Base-by-base conservation (phyloP, 169 alveolate species). In the Eimeria nieschulzi region DNA sequence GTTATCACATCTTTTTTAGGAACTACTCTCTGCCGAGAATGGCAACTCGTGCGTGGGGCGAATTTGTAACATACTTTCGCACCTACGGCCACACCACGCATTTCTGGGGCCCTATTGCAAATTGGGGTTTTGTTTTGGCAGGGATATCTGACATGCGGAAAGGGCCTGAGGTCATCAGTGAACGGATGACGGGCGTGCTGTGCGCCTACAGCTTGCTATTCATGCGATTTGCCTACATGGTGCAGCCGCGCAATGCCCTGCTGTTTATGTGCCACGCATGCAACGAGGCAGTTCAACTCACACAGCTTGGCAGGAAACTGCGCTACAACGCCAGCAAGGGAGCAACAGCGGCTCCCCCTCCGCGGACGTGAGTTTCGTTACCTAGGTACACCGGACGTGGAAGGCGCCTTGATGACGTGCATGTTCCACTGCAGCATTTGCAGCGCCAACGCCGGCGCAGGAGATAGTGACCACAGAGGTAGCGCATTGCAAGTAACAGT, bases 101-200 rank as follows among this genome's bases (percentile, higher is more conserved):
- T 94, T 97, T 98, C 91, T 98, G 99, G 99, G 99, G 99, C 0
- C 99, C 99, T 9, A 96, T 97, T 17, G 97, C 98, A 10, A 98
- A 98, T 92, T 97, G 99, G 98, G 99, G 99, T n/a, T 97, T 98
- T 87, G 99, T 97, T 9, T 53, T 97, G 59, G 99, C 98, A 3
- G 94, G 94, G 13, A 26, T 91, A 13, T 68, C 91, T 1, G 94
- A 91, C 72, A 91, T 91, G 94, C 64, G 78, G 72, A 91, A 82
- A 54, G 68, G 91, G 25, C 94, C 94, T 0, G 94, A 91, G 83
- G 26, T 73, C 76, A 91, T 91, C 21, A 91, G 94, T 25, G 87
- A 84, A 85, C 95, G 94, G 79, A 96, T 72, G 99, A 97, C 99
- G 2, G 96, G 95, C 0, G 98, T 97, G 7, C 92, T 98, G 64